These are phyloP conservation scores for Microdochium trichocladiopsis DNA, from an alignment of 2,329 filamentous ascomycete genomes.

Conservation along the genomic window DNA sequence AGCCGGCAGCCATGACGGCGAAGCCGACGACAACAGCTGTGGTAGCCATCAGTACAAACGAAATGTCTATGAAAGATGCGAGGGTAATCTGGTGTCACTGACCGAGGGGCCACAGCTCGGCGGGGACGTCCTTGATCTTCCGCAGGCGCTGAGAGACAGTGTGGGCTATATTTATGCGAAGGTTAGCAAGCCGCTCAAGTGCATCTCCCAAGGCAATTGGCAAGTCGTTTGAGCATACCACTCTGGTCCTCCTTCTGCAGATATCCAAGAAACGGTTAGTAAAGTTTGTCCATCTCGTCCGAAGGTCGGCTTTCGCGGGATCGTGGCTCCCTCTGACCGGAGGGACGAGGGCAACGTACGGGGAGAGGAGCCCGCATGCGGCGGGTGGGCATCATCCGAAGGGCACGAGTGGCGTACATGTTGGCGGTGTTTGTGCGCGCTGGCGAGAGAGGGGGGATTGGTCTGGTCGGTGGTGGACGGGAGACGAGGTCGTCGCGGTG, in stretches of 20 bases:
- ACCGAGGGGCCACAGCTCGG: slow-evolving; percentile 94
- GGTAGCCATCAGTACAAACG: neutral
- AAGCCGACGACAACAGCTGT: slow-evolving; percentile 81
- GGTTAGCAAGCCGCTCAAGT: neutral
- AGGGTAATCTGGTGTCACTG: slow-evolving; percentile 30
- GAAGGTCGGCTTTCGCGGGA: neutral
- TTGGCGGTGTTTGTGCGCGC: slow-evolving; percentile 20
- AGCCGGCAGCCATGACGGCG: slow-evolving; percentile 72
- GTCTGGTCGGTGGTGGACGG: neutral
- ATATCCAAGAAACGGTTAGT: slow-evolving; percentile 24
- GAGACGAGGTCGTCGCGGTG: neutral
- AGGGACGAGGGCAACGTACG: slow-evolving; percentile 43
- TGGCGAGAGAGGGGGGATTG: slow-evolving; percentile 14
- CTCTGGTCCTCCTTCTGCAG: slow-evolving; percentile 59
- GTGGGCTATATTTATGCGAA: slow-evolving; percentile 58
- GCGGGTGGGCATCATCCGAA: slow-evolving; percentile 61
- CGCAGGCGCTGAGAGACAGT: slow-evolving; percentile 94
- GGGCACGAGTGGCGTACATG: slow-evolving; percentile 59
- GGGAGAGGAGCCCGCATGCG: slow-evolving; percentile 66
- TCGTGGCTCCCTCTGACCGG: neutral
- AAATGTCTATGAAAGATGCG: slow-evolving; percentile 13
- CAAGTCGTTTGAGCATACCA: slow-evolving; percentile 42
- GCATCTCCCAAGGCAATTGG: slow-evolving; percentile 7
- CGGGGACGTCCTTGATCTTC: slow-evolving; percentile 80
- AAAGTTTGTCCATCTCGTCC: slow-evolving; percentile 10